Percentiles rank a stretch among this genome's conserved stretches.
phyloP scores from a whole-genome alignment of 2,329 filamentous ascomycete species.

The Plectosphaerella plurivora region DNA sequence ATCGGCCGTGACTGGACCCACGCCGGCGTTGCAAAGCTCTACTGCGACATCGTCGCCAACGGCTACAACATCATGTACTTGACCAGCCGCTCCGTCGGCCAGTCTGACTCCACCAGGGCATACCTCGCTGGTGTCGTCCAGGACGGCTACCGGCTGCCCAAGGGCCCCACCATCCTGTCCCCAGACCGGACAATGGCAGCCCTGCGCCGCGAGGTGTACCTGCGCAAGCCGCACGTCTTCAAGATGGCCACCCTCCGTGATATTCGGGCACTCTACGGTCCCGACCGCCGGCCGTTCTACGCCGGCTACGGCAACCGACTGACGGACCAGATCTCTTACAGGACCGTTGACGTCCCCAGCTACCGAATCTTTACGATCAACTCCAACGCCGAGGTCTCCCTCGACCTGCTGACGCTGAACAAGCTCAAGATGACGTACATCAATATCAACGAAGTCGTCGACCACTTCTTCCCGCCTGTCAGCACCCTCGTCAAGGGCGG shows the following conservation, averaged over 20 bases:
- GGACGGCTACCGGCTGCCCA: conserved; percentile 79
- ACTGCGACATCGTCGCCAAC: conserved; percentile 90
- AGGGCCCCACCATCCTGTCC: conserved; percentile 89
- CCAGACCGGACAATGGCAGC: conserved; percentile 95
- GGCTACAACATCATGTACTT: conserved; percentile 99
- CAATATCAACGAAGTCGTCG: conserved; percentile 93
- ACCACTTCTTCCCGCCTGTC: conserved; percentile 95
- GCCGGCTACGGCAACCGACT: conserved; percentile 95
- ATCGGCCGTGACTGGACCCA: conserved; percentile 98
- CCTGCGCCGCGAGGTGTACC: conserved; percentile 83
- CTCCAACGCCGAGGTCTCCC: conserved; percentile 88
- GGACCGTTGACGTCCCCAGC: conserved; percentile 90
- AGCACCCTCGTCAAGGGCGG: conserved; percentile 82
- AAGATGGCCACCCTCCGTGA: conserved; percentile 98
- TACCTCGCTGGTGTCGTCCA: conserved; percentile 84
- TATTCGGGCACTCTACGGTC: conserved; percentile 82
- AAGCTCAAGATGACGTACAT: conserved; percentile 97
- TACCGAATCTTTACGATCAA: conserved; percentile 98
- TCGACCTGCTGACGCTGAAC: conserved; percentile 86
- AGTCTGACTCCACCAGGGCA: conserved; percentile 82
- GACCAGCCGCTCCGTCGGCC: conserved; percentile 88
- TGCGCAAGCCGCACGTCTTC: conserved; percentile 96
- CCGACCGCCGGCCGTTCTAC: conserved; percentile 80
- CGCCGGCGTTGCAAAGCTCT: conserved; percentile 91
- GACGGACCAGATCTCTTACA: conserved; percentile 93